Evolutionary conservation across 2,329 filamentous ascomycete species (phyloP).

Genomic region (Apiospora saccharicola): DNA sequence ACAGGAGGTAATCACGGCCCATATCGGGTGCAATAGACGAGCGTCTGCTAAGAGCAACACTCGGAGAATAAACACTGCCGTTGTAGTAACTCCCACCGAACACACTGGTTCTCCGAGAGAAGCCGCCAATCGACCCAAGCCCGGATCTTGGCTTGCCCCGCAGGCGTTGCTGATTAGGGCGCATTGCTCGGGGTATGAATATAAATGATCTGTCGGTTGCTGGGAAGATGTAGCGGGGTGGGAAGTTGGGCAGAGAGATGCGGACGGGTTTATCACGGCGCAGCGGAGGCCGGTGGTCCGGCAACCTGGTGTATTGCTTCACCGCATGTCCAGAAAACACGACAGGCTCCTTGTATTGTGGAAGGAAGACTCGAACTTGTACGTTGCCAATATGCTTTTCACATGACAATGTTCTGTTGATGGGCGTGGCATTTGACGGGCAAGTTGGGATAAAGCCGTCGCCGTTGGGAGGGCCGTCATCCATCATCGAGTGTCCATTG

Average conservation of each 20-base stretch:
- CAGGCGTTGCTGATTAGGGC: constrained; percentile 87
- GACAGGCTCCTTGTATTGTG: constrained; percentile 75
- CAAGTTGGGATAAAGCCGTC: constrained; percentile 63
- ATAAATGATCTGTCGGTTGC: constrained; percentile 92
- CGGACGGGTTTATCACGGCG: constrained; percentile 96
- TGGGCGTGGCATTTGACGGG: constrained; percentile 67
- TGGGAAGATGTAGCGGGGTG: constrained; percentile 89
- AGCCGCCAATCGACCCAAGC: constrained; percentile 70
- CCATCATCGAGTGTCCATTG: constrained; percentile 36
- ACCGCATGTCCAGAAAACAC: constrained; percentile 79
- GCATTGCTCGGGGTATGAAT: constrained; percentile 92
- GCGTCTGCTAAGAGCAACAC: constrained; percentile 84
- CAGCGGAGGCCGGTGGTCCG: constrained; percentile 91
- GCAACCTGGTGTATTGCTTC: constrained; percentile 91
- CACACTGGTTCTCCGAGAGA: constrained; percentile 82
- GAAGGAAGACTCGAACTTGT: constrained; percentile 82
- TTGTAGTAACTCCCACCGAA: constrained; percentile 73
- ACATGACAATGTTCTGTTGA: constrained; percentile 81
- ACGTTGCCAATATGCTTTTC: constrained; percentile 86
- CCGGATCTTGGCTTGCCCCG: constrained; percentile 78
- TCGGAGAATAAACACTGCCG: constrained; percentile 83
- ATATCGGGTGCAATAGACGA: constrained; percentile 78
- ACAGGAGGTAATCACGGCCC: constrained; percentile 77
- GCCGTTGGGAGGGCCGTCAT: constrained; percentile 62
- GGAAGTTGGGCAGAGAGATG: constrained; percentile 82